Evolutionary conservation across 345 rosid species (phyloP).

Genomic region (Salix purpurea): DNA sequence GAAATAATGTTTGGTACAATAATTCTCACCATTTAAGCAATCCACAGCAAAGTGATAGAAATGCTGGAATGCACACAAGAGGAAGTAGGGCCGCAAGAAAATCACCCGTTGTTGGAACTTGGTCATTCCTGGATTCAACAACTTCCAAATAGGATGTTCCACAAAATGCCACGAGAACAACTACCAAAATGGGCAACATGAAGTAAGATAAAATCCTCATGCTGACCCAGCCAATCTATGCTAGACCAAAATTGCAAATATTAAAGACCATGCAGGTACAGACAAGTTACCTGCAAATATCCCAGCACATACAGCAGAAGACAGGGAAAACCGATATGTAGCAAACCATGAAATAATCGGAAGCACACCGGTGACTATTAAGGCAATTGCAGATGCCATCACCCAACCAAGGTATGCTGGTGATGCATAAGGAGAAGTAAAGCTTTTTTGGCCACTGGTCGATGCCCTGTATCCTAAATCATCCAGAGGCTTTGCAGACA

Average conservation of each 20-base stretch:
- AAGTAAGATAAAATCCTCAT: constrained; percentile 1
- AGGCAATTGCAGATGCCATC: constrained; percentile 89
- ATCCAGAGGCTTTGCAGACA: constrained; percentile 82
- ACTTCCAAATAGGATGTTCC: constrained; percentile 90
- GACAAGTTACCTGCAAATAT: constrained; percentile 70
- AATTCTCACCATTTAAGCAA: constrained; percentile 77
- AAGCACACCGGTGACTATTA: constrained; percentile 82
- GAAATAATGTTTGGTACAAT: constrained; percentile 10
- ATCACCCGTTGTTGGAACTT: constrained; percentile 79
- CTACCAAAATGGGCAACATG: constrained; percentile 43
- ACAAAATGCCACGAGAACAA: constrained; percentile 88
- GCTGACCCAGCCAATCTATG: constrained; percentile 8
- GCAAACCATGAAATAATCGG: constrained; percentile 98
- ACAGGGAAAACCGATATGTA: constrained; percentile 82
- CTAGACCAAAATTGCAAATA: constrained; percentile 15
- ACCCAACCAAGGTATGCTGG: constrained; percentile 95
- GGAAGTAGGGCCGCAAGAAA: constrained; percentile 98
- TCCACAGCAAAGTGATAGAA: constrained; percentile 83
- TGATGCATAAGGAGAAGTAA: constrained; percentile 79
- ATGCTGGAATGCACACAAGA: constrained; percentile 87
- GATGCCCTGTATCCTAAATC: constrained; percentile 68
- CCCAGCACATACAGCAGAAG: constrained; percentile 79
- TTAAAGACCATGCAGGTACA: neutral
- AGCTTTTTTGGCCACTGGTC: constrained; percentile 57
- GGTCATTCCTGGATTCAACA: constrained; percentile 77